Evolutionary conservation across 192 early-diverging fungal genomes (phyloP), one percentile per base, ranked within the genome.

Genomic region (Backusella liffmaniae): DNA sequence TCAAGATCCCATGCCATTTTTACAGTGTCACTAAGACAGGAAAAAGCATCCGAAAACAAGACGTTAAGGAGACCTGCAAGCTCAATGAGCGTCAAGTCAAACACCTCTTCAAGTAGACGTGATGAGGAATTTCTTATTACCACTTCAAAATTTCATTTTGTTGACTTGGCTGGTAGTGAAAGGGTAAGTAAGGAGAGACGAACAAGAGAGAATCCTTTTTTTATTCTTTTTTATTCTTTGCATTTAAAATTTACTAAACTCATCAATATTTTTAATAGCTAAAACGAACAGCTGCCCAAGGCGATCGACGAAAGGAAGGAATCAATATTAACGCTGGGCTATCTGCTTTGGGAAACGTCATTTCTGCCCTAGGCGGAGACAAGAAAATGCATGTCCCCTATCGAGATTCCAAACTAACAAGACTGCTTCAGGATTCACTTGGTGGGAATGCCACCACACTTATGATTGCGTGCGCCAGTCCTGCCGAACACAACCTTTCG

Each of bases 141-240:
- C 10, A 67, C 67, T 21, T 74, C 76, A 36, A 99, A 99, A 85
- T 97, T 99, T 77, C 92, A 97, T 77, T 99, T 99, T 89, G 98
- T 99, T 41, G 98, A 99, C 87, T 85, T 99, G 76, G 98, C 98
- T n/a, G 98, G 98, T 34, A 96, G 95, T 26, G 97, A 99, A 86
- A 85, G 94, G 70, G 84, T 89, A 86, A 66, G 39, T 7, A 21
- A 1, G 26, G 30, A 23, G 7, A 62, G 15, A 56, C 44, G 23
- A 15, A 41, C 2, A 51, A 62, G 8, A 44, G 39, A 1, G 36
- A 71, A 46, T 23, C 30, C 39, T 37, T 46, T 67, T 35, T 32
- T 72, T 32, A 32, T 32, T 32, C 32, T 15, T 66, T 23, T 44
- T 16, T n/a, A 18, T 18, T 44, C 12, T 44, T 32, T 32, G 9